These are phyloP conservation scores for Annulohypoxylon maeteangense DNA, from an alignment of 495 filamentous ascomycete genomes.

Conservation along the genomic window DNA sequence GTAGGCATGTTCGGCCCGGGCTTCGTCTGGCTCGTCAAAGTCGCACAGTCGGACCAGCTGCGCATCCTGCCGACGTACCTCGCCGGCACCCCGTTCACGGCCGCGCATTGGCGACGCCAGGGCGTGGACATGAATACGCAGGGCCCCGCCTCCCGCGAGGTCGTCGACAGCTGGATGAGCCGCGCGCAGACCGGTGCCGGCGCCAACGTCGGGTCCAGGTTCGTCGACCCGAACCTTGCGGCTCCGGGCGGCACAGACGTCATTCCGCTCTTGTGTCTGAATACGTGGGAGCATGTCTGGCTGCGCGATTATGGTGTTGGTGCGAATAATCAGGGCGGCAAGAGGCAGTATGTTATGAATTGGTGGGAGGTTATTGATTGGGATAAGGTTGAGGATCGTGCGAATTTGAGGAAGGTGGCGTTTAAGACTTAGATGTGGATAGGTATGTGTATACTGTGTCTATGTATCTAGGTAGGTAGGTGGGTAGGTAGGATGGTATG, in stretches of 20 bases:
- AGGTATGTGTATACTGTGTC: too few species aligned
- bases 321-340: constrained; percentile 61
- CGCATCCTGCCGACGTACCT: constrained; percentile 89
- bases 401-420: constrained; percentile 29
- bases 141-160: constrained; percentile 31
- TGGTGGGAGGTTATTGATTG: constrained; percentile 95
- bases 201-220: constrained; percentile 50
- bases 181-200: constrained; percentile 52
- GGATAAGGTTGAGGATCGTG: constrained; percentile 68
- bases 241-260: constrained; percentile 77
- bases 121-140: constrained; percentile 81
- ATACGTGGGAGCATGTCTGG: constrained; percentile 97
- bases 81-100: constrained; percentile 87
- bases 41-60: constrained; percentile 57
- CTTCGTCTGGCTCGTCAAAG: constrained; percentile 91
- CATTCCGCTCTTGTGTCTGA: constrained; percentile 84
- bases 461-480: too few species aligned
- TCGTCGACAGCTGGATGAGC: constrained; percentile 30
- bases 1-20: constrained; percentile 94
- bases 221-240: constrained; percentile 43
- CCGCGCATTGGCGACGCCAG: constrained; percentile 84
- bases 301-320: constrained; percentile 82
- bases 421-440: constrained; percentile 2
- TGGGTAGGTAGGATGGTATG: too few species aligned
- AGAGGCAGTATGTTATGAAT: constrained; percentile 75